phyloP scores from a whole-genome alignment of 2,329 filamentous ascomycete genomes.

The Penicillium freii region DNA sequence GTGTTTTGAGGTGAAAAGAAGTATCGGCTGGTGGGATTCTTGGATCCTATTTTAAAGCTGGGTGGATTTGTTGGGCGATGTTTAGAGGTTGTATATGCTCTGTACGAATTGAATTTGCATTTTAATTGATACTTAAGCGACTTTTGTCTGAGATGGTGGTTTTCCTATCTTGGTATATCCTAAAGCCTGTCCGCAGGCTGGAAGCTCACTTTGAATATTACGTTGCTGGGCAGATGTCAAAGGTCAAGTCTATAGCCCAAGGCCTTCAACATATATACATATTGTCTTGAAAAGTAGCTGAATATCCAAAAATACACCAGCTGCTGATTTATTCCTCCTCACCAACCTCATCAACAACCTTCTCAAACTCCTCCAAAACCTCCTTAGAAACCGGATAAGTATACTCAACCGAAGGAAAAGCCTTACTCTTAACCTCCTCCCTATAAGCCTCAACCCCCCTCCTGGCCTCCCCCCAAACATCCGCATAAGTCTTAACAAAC shows the following conservation, averaged over 20 bases:
- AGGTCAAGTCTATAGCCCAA: not conserved
- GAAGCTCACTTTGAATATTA: not conserved
- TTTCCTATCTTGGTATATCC: not conserved
- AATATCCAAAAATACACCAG: not conserved
- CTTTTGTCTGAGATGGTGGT: not conserved
- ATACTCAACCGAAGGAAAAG: constrained; percentile 79
- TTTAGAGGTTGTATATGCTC: constrained; percentile 2
- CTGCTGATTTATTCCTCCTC: not conserved
- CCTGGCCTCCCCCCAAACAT: constrained; percentile 80
- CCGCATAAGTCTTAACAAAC: constrained; percentile 91
- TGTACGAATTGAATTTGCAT: not conserved
- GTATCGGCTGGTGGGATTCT: not conserved
- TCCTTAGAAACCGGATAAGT: constrained; percentile 81
- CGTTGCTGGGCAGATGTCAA: not conserved
- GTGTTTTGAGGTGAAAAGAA: constrained; percentile 43
- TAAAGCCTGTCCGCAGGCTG: not conserved
- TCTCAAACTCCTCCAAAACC: constrained; percentile 70
- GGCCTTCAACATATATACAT: not conserved
- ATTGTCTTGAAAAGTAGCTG: not conserved
- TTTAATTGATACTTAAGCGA: not conserved
- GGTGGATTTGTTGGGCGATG: not conserved
- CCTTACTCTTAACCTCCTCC: constrained; percentile 80
- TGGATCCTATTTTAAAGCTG: not conserved
- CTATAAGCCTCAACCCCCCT: constrained; percentile 76
- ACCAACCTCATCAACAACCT: constrained; percentile 37